Evolutionary conservation across 345 rosid genomes (phyloP).

Genomic region (Carallia brachiata): DNA sequence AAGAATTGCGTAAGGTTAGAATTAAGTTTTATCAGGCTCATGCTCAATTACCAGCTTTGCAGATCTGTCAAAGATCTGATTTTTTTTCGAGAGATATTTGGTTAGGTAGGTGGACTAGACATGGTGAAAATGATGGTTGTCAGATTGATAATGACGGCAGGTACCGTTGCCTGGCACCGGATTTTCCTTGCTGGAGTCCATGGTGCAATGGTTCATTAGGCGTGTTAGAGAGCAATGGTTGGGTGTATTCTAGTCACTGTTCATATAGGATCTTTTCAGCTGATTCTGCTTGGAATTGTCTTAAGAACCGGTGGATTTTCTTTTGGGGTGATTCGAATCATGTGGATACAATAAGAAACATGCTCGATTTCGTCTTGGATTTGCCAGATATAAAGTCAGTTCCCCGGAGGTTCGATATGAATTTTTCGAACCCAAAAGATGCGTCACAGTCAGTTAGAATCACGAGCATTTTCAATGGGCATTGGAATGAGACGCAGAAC

Average conservation of each 20-base stretch:
- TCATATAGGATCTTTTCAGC: conserved; percentile 58
- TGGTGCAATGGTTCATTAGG: conserved; percentile 89
- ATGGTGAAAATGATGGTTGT: conserved; percentile 64
- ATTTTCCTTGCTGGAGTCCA: conserved; percentile 65
- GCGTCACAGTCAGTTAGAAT: conserved; percentile 67
- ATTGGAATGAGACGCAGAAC: conserved; percentile 77
- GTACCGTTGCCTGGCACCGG: conserved; percentile 59
- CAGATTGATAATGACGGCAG: conserved; percentile 68
- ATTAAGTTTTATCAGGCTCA: conserved; percentile 43
- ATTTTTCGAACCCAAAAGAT: conserved; percentile 63
- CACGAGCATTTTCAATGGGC: conserved; percentile 95
- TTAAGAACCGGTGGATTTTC: conserved; percentile 81
- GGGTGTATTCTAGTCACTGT: conserved; percentile 93
- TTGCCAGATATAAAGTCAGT: conserved; percentile 60
- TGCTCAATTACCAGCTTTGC: conserved; percentile 45
- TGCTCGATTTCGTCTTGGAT: conserved; percentile 73
- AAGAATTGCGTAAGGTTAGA: conserved; percentile 41
- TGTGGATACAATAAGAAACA: conserved; percentile 83
- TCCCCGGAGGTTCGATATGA: conserved; percentile 83
- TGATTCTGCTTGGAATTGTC: conserved; percentile 74
- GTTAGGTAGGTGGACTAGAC: conserved; percentile 93
- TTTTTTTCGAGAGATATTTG: conserved; percentile 55
- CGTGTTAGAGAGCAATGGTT: conserved; percentile 83
- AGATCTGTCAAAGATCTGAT: conserved; percentile 54
- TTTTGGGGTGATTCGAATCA: conserved; percentile 98